phyloP scores from a whole-genome alignment of 805 yeast species.

The Metschnikowia amazonensis region DNA sequence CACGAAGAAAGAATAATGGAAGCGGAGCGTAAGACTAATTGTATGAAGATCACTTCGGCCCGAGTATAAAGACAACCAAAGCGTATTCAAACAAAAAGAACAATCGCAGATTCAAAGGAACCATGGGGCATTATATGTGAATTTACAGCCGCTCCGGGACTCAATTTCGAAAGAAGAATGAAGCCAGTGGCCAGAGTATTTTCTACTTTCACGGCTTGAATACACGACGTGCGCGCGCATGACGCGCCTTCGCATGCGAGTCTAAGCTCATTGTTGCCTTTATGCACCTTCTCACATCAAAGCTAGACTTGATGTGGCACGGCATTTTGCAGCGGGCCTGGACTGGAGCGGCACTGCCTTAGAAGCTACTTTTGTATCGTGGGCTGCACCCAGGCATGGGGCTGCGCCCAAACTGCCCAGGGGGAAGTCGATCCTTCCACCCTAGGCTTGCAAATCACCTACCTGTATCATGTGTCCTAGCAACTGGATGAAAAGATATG shows the following conservation, averaged over 20 bases:
- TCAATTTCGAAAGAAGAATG: background rate
- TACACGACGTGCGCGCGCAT: conserved; percentile 6
- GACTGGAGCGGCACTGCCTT: background rate
- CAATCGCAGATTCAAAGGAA: conserved; percentile 3
- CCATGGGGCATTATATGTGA: conserved; percentile 4
- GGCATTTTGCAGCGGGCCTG: conserved; percentile 3
- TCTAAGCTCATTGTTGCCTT: conserved; percentile 7
- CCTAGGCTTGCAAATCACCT: background rate
- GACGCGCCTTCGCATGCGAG: conserved; percentile 6
- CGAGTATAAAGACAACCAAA: conserved; percentile 3
- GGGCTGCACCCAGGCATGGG: no score
- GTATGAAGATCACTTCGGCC: background rate
- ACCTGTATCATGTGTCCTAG: background rate
- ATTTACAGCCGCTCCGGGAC: background rate
- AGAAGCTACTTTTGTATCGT: background rate
- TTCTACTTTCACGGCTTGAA: conserved; percentile 6
- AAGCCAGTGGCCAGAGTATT: conserved; percentile 4
- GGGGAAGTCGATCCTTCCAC: background rate
- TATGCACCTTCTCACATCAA: background rate
- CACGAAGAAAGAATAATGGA: conserved; percentile 1
- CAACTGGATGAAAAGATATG: background rate
- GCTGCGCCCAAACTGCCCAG: background rate
- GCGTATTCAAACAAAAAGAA: conserved; percentile 1
- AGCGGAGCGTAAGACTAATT: no score
- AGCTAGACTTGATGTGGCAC: background rate